Evolutionary conservation across 208 protist species (phyloP).

Genomic region (Trypanosoma grayi): DNA sequence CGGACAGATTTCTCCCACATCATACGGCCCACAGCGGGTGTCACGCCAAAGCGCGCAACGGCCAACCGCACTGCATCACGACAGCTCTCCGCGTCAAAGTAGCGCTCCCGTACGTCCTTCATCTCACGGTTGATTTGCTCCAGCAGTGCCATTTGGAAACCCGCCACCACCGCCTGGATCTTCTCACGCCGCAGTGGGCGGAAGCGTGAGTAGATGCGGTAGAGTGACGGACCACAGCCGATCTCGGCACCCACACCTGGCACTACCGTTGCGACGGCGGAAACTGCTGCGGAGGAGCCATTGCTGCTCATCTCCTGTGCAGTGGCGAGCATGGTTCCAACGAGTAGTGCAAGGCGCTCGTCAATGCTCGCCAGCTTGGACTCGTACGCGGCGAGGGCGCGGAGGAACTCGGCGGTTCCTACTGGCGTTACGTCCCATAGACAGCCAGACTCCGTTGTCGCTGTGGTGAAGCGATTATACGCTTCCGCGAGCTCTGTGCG

Average conservation of each 20-base stretch:
- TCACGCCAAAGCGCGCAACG: slow-evolving; percentile 54
- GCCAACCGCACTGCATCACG: slow-evolving; percentile 44
- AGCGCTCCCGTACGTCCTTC: slow-evolving; percentile 61
- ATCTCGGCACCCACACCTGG: background rate
- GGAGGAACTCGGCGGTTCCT: slow-evolving; percentile 39
- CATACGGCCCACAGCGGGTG: slow-evolving; percentile 51
- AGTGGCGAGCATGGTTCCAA: slow-evolving; percentile 59
- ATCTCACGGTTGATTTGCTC: slow-evolving; percentile 66
- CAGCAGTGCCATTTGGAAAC: slow-evolving; percentile 60
- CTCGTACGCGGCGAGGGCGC: slow-evolving; percentile 45
- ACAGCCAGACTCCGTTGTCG: background rate
- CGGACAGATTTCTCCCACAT: slow-evolving; percentile 71
- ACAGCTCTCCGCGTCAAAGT: slow-evolving; percentile 51
- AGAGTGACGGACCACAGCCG: slow-evolving; percentile 10
- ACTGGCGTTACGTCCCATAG: slow-evolving; percentile 47
- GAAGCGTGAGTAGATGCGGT: slow-evolving; percentile 70
- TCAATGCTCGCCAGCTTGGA: slow-evolving; percentile 46
- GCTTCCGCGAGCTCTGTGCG: slow-evolving; percentile 35
- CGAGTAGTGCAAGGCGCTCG: slow-evolving; percentile 61
- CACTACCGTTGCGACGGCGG: background rate
- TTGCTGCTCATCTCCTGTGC: slow-evolving; percentile 38
- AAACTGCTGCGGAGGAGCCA: background rate
- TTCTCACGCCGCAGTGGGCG: slow-evolving; percentile 63
- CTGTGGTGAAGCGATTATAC: slow-evolving; percentile 31
- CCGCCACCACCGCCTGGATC: slow-evolving; percentile 57